phyloP scores from a whole-genome alignment of 2,329 filamentous ascomycete species.

The Verticillium nubilum region DNA sequence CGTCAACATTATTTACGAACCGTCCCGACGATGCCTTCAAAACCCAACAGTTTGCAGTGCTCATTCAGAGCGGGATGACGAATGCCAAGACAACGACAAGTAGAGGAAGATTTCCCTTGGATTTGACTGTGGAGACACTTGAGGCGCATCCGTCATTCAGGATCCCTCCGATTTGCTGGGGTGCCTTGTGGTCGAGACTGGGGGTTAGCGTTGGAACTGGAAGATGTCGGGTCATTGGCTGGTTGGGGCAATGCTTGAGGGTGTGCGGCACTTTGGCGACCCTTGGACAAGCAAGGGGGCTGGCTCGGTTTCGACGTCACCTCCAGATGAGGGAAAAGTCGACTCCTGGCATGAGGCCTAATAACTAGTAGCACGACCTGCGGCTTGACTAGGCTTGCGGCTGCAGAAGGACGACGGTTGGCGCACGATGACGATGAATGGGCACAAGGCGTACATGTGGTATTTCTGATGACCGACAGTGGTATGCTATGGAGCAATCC shows the following conservation, averaged over 20 bases:
- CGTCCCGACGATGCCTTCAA: neutral
- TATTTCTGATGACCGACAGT: neutral
- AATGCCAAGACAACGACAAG: neutral
- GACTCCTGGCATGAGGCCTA: neutral
- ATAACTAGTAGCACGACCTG: neutral
- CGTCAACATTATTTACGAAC: neutral
- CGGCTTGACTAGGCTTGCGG: neutral
- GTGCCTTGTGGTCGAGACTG: neutral
- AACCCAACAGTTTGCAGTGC: neutral
- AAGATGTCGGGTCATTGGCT: neutral
- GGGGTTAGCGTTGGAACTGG: neutral
- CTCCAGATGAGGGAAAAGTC: neutral
- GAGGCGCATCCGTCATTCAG: neutral
- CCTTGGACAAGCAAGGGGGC: neutral
- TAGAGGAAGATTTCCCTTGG: neutral
- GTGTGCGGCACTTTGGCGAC: neutral
- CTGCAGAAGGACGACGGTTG: neutral
- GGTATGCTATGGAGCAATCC: neutral
- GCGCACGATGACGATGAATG: neutral
- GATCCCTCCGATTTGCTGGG: neutral
- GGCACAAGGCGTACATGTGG: neutral
- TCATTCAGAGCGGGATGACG: constrained; percentile 1
- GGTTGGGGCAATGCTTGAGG: neutral
- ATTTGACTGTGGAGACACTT: neutral
- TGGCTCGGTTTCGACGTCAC: neutral